Conservation (phyloP, 2,329 filamentous ascomycete genomes). For the Fusarium secorum region DNA sequence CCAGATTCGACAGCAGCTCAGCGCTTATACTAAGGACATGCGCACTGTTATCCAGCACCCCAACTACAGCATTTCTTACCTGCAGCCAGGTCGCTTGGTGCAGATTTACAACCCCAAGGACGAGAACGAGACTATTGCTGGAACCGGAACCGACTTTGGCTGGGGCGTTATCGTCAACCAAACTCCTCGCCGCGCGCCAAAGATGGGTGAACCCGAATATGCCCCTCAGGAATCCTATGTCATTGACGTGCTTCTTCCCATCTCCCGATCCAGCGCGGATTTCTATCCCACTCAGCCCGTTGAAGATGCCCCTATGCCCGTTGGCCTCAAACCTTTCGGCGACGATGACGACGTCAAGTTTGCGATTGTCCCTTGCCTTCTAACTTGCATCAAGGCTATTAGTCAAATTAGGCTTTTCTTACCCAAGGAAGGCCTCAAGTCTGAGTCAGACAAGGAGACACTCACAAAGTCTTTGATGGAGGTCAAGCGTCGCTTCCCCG, state of each 20-base stretch:
- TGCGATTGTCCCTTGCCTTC: conserved; percentile 74
- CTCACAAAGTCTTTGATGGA: conserved; percentile 78
- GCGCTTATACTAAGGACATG: conserved; percentile 87
- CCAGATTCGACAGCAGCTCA: conserved; percentile 83
- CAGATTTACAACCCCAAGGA: conserved; percentile 76
- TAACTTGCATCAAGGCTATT: conserved; percentile 85
- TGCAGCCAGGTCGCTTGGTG: conserved; percentile 88
- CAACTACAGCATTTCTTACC: conserved; percentile 81
- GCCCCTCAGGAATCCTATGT: conserved; percentile 80
- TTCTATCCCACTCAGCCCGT: conserved; percentile 49
- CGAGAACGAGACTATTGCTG: conserved; percentile 51
- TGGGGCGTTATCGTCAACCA: conserved; percentile 91
- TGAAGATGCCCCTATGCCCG: conserved; percentile 57
- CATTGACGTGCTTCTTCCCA: conserved; percentile 79
- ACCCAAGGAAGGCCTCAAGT: conserved; percentile 74
- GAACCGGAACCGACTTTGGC: conserved; percentile 73
- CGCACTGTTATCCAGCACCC: conserved; percentile 91
- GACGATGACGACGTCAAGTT: conserved; percentile 44
- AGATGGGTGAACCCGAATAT: conserved; percentile 72
- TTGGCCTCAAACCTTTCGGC: conserved; percentile 61
- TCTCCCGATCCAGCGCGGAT: conserved; percentile 60
- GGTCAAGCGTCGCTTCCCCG: conserved; percentile 86
- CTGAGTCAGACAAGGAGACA: conserved; percentile 69
- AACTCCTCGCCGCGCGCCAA: conserved; percentile 69
- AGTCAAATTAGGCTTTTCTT: conserved; percentile 85